A percentile compares a stretch with the other conserved stretches of the same genome.
These are phyloP conservation scores for Pueraria montana DNA, from an alignment of 306 rosid species.

Conservation along the genomic window DNA sequence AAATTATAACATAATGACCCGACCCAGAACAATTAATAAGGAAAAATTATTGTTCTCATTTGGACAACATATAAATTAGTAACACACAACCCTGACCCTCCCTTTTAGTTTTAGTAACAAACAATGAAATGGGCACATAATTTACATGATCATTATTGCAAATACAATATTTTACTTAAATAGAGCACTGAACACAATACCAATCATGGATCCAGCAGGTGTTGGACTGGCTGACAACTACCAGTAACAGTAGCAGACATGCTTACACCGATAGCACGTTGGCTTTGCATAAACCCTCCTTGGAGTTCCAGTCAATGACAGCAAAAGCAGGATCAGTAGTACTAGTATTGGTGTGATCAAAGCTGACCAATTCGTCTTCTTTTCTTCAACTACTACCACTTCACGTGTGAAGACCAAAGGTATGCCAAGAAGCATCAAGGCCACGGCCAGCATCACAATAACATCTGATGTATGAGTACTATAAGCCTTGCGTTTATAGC, in stretches of 20 bases:
- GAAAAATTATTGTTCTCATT: background rate
- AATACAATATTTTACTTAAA: background rate
- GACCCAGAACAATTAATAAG: background rate
- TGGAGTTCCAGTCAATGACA: constrained; percentile 46
- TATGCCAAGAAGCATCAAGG: constrained; percentile 49
- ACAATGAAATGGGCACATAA: background rate
- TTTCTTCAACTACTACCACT: constrained; percentile 38
- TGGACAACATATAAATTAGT: background rate
- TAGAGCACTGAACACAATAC: background rate
- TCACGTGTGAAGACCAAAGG: constrained; percentile 50
- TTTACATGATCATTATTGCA: constrained; percentile 2
- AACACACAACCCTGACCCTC: background rate
- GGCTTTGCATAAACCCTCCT: constrained; percentile 18
- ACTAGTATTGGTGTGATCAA: constrained; percentile 49
- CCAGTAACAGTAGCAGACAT: constrained; percentile 54
- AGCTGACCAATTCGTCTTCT: constrained; percentile 56
- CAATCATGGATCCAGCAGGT: background rate
- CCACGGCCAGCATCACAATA: constrained; percentile 58
- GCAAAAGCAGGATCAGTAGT: constrained; percentile 55
- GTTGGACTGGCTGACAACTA: constrained; percentile 42
- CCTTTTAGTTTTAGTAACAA: background rate
- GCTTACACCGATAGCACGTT: constrained; percentile 44
- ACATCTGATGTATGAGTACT: constrained; percentile 44
- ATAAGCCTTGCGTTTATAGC: constrained; percentile 45
- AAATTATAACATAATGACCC: background rate